Evolutionary conservation across 345 rosid species (phyloP).

Genomic region (Euphorbia lathyris): DNA sequence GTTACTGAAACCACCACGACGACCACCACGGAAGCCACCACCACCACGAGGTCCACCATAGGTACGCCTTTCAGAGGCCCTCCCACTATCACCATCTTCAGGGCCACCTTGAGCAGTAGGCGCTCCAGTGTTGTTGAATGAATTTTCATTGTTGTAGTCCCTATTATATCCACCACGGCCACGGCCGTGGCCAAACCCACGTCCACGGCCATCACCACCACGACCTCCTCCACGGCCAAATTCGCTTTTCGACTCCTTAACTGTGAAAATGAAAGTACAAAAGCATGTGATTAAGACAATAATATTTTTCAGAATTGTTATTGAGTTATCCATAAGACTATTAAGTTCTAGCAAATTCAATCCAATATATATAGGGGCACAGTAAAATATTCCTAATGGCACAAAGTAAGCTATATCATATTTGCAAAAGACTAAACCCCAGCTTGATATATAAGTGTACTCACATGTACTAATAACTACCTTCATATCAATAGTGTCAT

Average conservation of each 20-base stretch:
- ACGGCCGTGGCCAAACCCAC: slow-evolving; percentile 12
- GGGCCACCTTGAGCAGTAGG: slow-evolving; percentile 8
- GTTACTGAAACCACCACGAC: slow-evolving; percentile 13
- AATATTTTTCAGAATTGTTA: not conserved
- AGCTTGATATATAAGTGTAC: not conserved
- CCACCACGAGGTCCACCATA: slow-evolving; percentile 24
- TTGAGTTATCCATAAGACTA: not conserved
- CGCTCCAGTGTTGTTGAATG: slow-evolving; percentile 5
- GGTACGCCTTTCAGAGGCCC: slow-evolving; percentile 21
- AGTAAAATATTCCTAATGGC: not conserved
- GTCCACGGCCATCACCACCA: not conserved
- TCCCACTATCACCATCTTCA: slow-evolving; percentile 25
- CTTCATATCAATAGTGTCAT: too few relatives aligned
- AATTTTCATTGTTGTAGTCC: slow-evolving; percentile 17
- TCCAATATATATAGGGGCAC: not conserved
- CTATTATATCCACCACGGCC: slow-evolving; percentile 25
- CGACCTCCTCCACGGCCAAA: slow-evolving; percentile 23
- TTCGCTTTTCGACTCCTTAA: slow-evolving; percentile 23
- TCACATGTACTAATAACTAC: too few relatives aligned
- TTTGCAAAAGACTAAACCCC: too few relatives aligned
- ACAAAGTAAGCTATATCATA: not conserved
- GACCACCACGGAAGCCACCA: slow-evolving; percentile 20
- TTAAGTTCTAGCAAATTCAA: not conserved
- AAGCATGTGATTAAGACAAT: not conserved
- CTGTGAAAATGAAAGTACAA: slow-evolving; percentile 5